Percentiles rank a stretch among this genome's conserved stretches.
phyloP scores from a whole-genome alignment of 306 rosid species.

The Sechiopsis laciniata region DNA sequence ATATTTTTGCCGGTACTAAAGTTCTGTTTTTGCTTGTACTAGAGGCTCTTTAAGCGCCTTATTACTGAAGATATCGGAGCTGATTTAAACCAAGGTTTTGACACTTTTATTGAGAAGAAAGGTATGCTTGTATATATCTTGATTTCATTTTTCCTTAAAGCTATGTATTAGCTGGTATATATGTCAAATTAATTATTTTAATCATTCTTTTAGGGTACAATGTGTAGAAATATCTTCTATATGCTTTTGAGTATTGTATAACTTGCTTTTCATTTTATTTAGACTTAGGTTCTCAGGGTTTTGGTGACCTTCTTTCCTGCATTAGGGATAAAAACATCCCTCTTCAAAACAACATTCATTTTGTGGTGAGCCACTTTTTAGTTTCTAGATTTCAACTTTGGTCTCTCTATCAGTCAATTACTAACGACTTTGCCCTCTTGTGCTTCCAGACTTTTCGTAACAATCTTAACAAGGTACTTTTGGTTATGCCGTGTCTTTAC shows the following conservation, averaged over 20 bases:
- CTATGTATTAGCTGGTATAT: not conserved
- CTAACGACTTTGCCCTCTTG: conserved; percentile 19
- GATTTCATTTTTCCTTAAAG: not conserved
- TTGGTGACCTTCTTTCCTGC: conserved; percentile 86
- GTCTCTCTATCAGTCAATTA: conserved; percentile 21
- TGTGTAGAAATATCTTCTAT: conserved; percentile 22
- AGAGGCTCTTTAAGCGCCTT: conserved; percentile 93
- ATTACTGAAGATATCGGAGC: conserved; percentile 88
- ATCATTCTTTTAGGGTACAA: conserved; percentile 20
- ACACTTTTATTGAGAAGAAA: conserved; percentile 65
- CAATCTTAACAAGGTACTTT: conserved; percentile 84
- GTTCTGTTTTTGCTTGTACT: conserved; percentile 15
- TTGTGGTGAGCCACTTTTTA: conserved; percentile 60
- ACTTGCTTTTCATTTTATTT: conserved; percentile 27
- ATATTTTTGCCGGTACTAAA: not conserved
- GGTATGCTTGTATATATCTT: conserved; percentile 32
- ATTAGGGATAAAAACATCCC: conserved; percentile 72
- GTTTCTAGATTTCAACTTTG: conserved; percentile 19
- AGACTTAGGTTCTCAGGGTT: conserved; percentile 88
- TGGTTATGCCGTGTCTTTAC: not conserved
- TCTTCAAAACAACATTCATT: conserved; percentile 77
- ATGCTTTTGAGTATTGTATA: conserved; percentile 6
- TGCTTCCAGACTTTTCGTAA: conserved; percentile 76
- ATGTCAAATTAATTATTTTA: not conserved
- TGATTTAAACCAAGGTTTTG: conserved; percentile 74